Conservation (phyloP, 2,329 filamentous ascomycete species). For the Talaromyces albobiverticillius region DNA sequence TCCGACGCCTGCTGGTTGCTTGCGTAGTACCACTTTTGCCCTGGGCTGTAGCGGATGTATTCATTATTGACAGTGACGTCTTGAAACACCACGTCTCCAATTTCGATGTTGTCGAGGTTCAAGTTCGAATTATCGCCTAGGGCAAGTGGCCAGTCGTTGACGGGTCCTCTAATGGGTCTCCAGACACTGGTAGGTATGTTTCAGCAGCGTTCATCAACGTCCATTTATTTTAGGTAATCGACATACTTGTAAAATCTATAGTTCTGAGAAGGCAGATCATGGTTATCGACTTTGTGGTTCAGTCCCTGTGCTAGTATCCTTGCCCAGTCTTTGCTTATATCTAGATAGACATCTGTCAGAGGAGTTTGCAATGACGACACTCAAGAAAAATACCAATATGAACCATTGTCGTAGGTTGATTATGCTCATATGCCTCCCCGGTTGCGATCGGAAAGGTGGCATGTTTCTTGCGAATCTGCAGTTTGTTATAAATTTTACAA, state of each 20-base stretch:
- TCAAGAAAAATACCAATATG: not conserved
- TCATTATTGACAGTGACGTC: not conserved
- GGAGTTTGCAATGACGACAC: not conserved
- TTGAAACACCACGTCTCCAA: not conserved
- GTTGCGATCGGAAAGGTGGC: not conserved
- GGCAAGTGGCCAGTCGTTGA: not conserved
- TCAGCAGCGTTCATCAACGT: not conserved
- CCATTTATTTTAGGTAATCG: too few relatives aligned
- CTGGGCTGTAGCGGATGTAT: not conserved
- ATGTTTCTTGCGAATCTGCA: not conserved
- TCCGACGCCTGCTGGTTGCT: not conserved
- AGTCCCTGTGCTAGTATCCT: not conserved
- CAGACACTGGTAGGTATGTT: conserved; percentile 5
- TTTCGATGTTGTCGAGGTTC: not conserved
- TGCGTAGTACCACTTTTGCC: not conserved
- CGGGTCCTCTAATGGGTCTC: not conserved
- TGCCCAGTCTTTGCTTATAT: not conserved
- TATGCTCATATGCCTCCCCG: not conserved
- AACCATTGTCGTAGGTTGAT: conserved; percentile 1
- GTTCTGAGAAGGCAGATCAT: too few relatives aligned
- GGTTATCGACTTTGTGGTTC: not conserved
- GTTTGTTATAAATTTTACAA: not conserved
- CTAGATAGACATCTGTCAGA: not conserved
- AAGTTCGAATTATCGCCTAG: not conserved
- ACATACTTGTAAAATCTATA: too few relatives aligned